These are phyloP conservation scores for Nakaseomyces kungkrabaensis DNA, from an alignment of 1,139 yeast genomes.

Conservation along the genomic window DNA sequence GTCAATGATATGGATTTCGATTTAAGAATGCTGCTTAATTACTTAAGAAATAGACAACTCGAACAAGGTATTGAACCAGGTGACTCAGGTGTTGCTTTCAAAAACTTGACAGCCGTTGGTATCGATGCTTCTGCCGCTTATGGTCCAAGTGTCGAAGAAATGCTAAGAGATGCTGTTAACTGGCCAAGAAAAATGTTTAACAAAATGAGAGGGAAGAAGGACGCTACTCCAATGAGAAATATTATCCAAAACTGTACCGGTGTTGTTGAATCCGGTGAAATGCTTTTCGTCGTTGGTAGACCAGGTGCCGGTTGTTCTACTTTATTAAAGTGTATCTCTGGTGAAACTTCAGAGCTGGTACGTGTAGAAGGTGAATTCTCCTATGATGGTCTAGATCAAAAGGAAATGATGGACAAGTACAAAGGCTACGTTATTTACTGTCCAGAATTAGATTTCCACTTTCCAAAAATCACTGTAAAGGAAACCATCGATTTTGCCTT, in stretches of 20 bases:
- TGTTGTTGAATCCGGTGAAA: constrained; percentile 48
- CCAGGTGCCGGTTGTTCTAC: constrained; percentile 65
- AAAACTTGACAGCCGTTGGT: constrained; percentile 39
- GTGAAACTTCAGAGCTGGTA: constrained; percentile 37
- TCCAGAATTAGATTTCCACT: constrained; percentile 54
- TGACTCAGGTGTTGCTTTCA: constrained; percentile 41
- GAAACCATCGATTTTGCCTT: constrained; percentile 54
- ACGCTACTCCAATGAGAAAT: constrained; percentile 35
- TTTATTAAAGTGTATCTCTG: constrained; percentile 45
- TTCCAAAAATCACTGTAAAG: constrained; percentile 54
- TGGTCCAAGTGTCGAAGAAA: constrained; percentile 41
- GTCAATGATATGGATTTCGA: constrained; percentile 35
- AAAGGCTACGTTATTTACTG: constrained; percentile 48
- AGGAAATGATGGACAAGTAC: constrained; percentile 40
- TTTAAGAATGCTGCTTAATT: constrained; percentile 33
- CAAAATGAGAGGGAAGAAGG: constrained; percentile 23
- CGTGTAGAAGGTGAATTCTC: constrained; percentile 37
- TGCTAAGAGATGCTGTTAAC: constrained; percentile 29
- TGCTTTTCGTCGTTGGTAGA: constrained; percentile 52
- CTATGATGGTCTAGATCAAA: constrained; percentile 43
- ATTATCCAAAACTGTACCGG: constrained; percentile 41
- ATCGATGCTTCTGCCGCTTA: constrained; percentile 44
- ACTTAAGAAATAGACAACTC: constrained; percentile 28
- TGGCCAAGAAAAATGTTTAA: constrained; percentile 25
- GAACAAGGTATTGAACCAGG: constrained; percentile 40